Conservation (phyloP, 306 rosid genomes). For the Benincasa hispida region DNA sequence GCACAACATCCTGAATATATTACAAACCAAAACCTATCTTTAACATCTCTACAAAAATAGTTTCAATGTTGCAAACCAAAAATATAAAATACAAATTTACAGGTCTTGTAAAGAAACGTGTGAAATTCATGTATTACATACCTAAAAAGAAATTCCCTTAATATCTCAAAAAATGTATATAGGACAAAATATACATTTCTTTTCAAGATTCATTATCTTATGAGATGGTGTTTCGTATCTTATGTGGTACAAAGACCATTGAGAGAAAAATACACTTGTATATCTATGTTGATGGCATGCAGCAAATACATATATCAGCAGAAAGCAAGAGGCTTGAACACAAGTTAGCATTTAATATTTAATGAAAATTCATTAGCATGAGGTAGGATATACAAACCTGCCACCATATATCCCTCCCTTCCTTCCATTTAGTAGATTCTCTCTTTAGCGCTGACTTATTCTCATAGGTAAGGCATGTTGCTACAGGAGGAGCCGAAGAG, state of each 20-base stretch:
- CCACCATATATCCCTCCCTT: conserved; percentile 94
- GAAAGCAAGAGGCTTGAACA: not conserved
- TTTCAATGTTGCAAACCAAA: not conserved
- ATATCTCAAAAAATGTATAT: not conserved
- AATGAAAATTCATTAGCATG: not conserved
- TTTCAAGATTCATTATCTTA: not conserved
- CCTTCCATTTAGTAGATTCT: conserved; percentile 60
- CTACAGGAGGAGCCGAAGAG: conserved; percentile 23
- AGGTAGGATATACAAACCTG: conserved; percentile 50
- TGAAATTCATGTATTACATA: not conserved
- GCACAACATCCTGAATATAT: conserved; percentile 58
- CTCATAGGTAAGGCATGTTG: conserved; percentile 59
- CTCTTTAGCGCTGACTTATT: conserved; percentile 55
- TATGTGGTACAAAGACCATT: not conserved
- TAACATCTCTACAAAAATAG: not conserved
- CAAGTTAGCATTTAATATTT: not conserved
- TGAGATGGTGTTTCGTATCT: not conserved
- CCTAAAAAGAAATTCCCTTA: not conserved
- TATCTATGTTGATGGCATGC: not conserved
- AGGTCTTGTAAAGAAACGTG: not conserved
- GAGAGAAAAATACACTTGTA: not conserved
- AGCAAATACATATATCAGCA: not conserved
- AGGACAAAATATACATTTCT: not conserved
- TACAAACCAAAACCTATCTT: conserved; percentile 6
- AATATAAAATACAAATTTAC: conserved; percentile 10